Percentiles rank a stretch among this genome's conserved stretches.
Evolutionary conservation across 2,329 filamentous ascomycete genomes (phyloP).

Genomic region (Pseudogymnoascus sp.): DNA sequence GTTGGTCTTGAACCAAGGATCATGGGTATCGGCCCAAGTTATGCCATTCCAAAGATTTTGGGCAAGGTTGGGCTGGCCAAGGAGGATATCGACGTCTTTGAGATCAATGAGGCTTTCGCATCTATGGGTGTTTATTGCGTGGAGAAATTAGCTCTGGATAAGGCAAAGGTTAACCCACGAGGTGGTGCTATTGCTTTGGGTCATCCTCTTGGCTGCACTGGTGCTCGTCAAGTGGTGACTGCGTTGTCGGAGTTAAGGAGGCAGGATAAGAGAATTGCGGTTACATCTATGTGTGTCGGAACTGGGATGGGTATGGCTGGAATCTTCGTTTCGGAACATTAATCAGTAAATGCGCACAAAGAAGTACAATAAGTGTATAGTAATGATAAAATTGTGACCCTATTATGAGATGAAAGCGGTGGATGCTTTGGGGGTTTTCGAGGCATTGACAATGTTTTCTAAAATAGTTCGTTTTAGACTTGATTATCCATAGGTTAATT

Average conservation of each 20-base stretch:
- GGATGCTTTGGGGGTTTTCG: neutral
- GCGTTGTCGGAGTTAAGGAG: conserved; percentile 81
- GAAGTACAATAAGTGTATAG: neutral
- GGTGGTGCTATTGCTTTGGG: conserved; percentile 92
- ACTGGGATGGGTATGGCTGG: conserved; percentile 97
- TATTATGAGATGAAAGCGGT: neutral
- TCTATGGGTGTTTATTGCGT: conserved; percentile 92
- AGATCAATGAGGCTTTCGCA: conserved; percentile 98
- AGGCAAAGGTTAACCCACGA: conserved; percentile 91
- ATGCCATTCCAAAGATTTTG: conserved; percentile 85
- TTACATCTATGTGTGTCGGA: conserved; percentile 92
- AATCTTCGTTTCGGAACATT: conserved; percentile 85
- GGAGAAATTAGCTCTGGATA: conserved; percentile 72
- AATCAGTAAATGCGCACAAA: neutral
- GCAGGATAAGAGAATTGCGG: conserved; percentile 73
- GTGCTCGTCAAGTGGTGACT: conserved; percentile 85
- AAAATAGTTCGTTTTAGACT: neutral
- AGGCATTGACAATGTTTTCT: neutral
- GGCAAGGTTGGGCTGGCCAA: conserved; percentile 73
- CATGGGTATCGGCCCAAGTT: conserved; percentile 91
- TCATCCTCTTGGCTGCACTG: conserved; percentile 89
- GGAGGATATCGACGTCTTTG: conserved; percentile 88
- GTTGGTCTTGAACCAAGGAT: conserved; percentile 85
- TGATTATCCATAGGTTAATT: neutral
- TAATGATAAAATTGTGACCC: neutral